These are phyloP conservation scores for Zygoascus sp. DNA, from an alignment of 1,139 yeast species.

Conservation along the genomic window DNA sequence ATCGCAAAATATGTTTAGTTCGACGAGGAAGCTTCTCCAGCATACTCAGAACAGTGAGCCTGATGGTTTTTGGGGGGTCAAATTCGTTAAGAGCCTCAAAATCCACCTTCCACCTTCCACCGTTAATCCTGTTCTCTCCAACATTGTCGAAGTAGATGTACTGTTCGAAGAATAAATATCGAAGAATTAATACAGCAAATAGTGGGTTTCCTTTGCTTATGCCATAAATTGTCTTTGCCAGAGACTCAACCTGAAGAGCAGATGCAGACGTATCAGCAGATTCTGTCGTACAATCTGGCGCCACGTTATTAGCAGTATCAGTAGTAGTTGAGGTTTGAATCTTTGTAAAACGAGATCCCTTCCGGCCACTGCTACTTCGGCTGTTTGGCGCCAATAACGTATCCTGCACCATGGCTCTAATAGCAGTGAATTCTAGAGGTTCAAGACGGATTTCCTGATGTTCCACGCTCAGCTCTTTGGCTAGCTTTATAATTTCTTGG, in stretches of 20 bases:
- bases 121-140: conserved; percentile 18
- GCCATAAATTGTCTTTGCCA: conserved; percentile 27
- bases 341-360: not conserved
- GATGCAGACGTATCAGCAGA: conserved; percentile 10
- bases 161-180: conserved; percentile 25
- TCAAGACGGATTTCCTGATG: conserved; percentile 27
- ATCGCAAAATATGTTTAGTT: conserved; percentile 36
- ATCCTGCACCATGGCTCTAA: conserved; percentile 26
- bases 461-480: conserved; percentile 28
- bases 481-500: conserved; percentile 21
- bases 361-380: conserved; percentile 1
- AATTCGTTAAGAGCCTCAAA: conserved; percentile 24
- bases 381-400: conserved; percentile 19
- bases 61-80: conserved; percentile 25
- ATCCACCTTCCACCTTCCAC: conserved; percentile 31
- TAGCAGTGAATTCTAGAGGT: conserved; percentile 28
- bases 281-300: not conserved
- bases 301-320: not conserved
- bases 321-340: not conserved
- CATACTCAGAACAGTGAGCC: conserved; percentile 28
- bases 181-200: conserved; percentile 24
- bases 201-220: conserved; percentile 34
- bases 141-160: conserved; percentile 25
- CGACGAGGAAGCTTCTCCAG: conserved; percentile 26
- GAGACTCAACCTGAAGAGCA: conserved; percentile 29